Base-by-base conservation (phyloP, 2,329 filamentous ascomycete genomes). In the Neonectria neomacrospora region DNA sequence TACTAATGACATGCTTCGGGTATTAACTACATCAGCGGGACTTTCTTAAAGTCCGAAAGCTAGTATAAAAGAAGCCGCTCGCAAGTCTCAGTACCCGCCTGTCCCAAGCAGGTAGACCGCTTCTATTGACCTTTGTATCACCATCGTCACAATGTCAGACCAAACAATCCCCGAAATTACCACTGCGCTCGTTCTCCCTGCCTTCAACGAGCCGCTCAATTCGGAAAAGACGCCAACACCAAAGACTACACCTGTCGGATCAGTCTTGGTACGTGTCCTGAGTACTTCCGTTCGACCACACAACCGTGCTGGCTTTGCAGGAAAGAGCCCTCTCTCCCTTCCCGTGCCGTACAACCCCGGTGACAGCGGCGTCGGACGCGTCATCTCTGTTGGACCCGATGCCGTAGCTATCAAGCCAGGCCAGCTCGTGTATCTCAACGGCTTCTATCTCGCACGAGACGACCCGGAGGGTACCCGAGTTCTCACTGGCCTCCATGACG, bases 351-450 rank as follows among this genome's bases (percentile, higher is more conserved):
- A 69, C 7, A 22, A 42, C 0, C 67, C 67, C 0, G 67, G 67
- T 1, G 60, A 64, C 0, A 47, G 44, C 0, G 56, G 52, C 0
- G 7, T 69, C 37, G 67, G 48, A 0, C 67, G 67, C 1, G 5
- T 69, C 2, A 23, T 69, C 12, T 67, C 67, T 0, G 56, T 67
- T 0, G 67, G 67, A 0, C 56, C 65, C 0, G 67, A 69, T 8
- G 41, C 41, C 16, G 55, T 63, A 4, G 47, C 53, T 18, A 18
- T 69, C 0, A n/a, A 61, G 37, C 30, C 67, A 1, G 65, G 51
- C 1, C 59, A 69, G 18, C 65, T 69, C 5, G 65, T 69, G 7
- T 69, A 57, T 2, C 30, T 69, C 56, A 66, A 55, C n/a, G 64
- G 54, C 14, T 64, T 67, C 14, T 5, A 64, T 5, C 34, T 18